Evolutionary conservation across 371 early-diverging fungal genomes (phyloP), one percentile per base, ranked within the genome.

Genomic region (Mucor plumbeus): DNA sequence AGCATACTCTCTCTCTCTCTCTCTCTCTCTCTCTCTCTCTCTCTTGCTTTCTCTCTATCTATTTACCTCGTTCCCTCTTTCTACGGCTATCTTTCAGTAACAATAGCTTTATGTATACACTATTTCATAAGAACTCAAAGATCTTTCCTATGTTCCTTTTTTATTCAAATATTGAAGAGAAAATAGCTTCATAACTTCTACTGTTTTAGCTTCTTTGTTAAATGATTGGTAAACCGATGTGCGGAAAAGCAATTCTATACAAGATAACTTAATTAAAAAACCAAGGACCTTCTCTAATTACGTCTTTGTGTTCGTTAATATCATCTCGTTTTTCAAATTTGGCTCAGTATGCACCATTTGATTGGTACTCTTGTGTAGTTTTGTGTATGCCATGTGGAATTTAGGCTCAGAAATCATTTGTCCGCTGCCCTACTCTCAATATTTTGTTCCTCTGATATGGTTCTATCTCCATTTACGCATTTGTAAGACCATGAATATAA

Each of bases 231-330:
- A 26, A 13, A 26, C 21, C 50, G 50, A 50, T 50, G 50, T 10
- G 50, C 50, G 50, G 26, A 50, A 19, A 13, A 50, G 26, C 10
- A 50, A 50, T 50, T 26, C 26, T 50, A 50, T 50, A 50, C 8
- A 9, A 50, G 21, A 50, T 19, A 50, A 50, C 13, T 26, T 50
- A 50, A 50, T 50, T 50, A 26, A 50, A 50, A 50, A 10, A 10
- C 50, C 21, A 50, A 21, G 26, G 8, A 4, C 50, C 10, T 50
- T 50, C 50, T 50, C 50, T 50, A 26, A 50, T 50, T 50, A 50
- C 50, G 21, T 50, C 50, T 50, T 50, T 50, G 50, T 50, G 50
- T 26, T 50, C 50, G 19, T 50, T 50, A 26, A 50, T 50, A 26
- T 50, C 26, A 26, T 26, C 50, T 50, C 50, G 26, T 21, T 50